Evolutionary conservation across 768 basidiomycete genomes (phyloP), one percentile per base, ranked within the genome.

Genomic region (Collybia nuda): DNA sequence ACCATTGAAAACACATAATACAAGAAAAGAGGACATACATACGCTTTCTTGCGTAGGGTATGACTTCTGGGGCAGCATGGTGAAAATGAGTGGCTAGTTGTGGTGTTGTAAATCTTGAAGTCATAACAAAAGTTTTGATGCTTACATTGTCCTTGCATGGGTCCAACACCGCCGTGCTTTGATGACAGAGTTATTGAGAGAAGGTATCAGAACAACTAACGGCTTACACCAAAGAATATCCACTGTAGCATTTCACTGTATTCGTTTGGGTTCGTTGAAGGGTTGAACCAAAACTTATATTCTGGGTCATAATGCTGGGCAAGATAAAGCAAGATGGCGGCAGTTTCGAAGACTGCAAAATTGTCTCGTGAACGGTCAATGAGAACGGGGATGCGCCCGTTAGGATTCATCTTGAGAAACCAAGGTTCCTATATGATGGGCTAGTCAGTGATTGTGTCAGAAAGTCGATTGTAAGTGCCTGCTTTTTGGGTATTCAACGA

Each of bases 251-350:
- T 75, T 67, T 88, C 85, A 60, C 82, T 86, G 59, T 85, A 82
- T 28, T 83, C 74, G 38, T 88, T 74, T 1, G 83, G 75, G 2
- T 81, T 69, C 18, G 59, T 72, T 22, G 56, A 67, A 2, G 74
- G 69, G 56, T 86, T 76, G 67, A 88, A 93, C 57, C 71, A 78
- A 62, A 93, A 88, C 56, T 79, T 77, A 60, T 76, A 67, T n/a
- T 88, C 80, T 56, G 76, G 84, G 66, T 96, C 93, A 60, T 86
- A 93, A 62, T 86, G 80, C 59, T 90, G 85, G 12, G 77, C 76
- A 40, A 96, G 81, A 62, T 90, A 95, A 14, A 93, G 66, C 46
- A 93, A 66, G 52, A 96, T 93, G 15, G 92, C 90, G 2, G 86
- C 84, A 5, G 81, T 85, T 62, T 93, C 90, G 58, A 92, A 91